Conservation (phyloP, 2,329 filamentous ascomycete species). For the Arachnopeziza araneosa region DNA sequence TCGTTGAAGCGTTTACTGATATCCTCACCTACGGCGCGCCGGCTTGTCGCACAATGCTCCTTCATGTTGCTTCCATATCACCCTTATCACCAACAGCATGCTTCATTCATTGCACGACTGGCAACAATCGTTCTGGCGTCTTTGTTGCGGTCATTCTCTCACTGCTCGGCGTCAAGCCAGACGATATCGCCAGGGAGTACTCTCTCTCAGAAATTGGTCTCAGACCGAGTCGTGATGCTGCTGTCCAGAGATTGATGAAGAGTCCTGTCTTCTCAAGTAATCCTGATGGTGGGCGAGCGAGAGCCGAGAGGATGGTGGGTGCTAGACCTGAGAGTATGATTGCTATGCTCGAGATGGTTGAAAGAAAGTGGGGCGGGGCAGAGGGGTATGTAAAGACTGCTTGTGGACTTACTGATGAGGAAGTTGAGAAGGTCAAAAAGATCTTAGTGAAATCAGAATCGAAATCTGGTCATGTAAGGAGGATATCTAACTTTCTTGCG, state of each 20-base stretch:
- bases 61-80: slow-evolving; percentile 28
- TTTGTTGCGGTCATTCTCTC: slow-evolving; percentile 59
- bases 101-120: slow-evolving; percentile 64
- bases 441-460: slow-evolving; percentile 2
- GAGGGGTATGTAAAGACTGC: slow-evolving; percentile 15
- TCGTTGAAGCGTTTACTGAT: slow-evolving; percentile 55
- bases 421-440: slow-evolving; percentile 12
- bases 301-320: slow-evolving; percentile 22
- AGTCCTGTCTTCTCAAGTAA: slow-evolving; percentile 16
- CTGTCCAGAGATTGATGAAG: slow-evolving; percentile 33
- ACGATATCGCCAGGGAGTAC: slow-evolving; percentile 59
- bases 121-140: slow-evolving; percentile 71
- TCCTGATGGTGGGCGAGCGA: slow-evolving; percentile 8
- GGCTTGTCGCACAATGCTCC: slow-evolving; percentile 46
- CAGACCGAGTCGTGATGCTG: slow-evolving; percentile 40
- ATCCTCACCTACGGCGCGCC: slow-evolving; percentile 49
- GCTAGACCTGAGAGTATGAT: slow-evolving; percentile 23
- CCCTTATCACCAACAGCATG: slow-evolving; percentile 10
- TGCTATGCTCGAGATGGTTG: slow-evolving; percentile 19
- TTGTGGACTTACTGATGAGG: slow-evolving; percentile 12
- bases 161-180: slow-evolving; percentile 53
- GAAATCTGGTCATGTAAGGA: background rate
- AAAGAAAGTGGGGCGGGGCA: slow-evolving; percentile 18
- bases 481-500: background rate
- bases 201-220: slow-evolving; percentile 58